Base-by-base conservation (phyloP, 805 yeast species). In the Blastobotrys americana region DNA sequence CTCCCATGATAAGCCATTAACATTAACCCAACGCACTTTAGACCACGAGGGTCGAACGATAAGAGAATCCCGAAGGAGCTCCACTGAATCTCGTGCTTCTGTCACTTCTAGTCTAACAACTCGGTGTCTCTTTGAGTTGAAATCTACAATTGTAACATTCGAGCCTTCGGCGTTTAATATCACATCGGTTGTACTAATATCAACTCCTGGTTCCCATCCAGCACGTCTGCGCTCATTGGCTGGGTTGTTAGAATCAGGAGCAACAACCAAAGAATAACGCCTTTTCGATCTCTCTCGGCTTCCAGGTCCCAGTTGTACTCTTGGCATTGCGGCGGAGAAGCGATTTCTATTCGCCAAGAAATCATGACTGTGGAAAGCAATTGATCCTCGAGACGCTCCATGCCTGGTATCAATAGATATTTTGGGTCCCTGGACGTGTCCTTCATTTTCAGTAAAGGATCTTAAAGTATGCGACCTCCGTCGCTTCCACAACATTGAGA, bases 1-100 rank as follows among this genome's bases (percentile, higher is more conserved):
- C 43, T 76, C 81, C 80, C 80, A 75, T 1, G 80, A 73, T n/a
- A 77, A 59, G 0, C 82, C 82, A 54, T 75, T 76, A 18, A 77
- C 76, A 49, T 74, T 76, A 42, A 76, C 64, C 81, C 81, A 75
- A 13, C 80, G 58, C 1, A 76, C 76, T 39, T 65, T 62, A 2
- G 76, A 61, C 79, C 80, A 74, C 0, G 46, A 33, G 1, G 80
- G 79, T 33, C 69, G 55, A 5, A 45, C 46, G 2, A 55, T 43
- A n/a, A 77, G 47, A 0, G 60, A 57, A 3, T 49, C 45, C 22
- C 55, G 57, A 20, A 73, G 58, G 22, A 61, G 34, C 21, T 3
- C 25, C 9, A 8, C 23, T n/a, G 34, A 31, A 2, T 37, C 33
- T 5, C 28, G 41, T 15, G 41, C 37, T 21, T 41, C 46, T 17